Evolutionary conservation across 2,329 filamentous ascomycete species (phyloP), one percentile per base, ranked within the genome.

Genomic region (Colletotrichum sp.): DNA sequence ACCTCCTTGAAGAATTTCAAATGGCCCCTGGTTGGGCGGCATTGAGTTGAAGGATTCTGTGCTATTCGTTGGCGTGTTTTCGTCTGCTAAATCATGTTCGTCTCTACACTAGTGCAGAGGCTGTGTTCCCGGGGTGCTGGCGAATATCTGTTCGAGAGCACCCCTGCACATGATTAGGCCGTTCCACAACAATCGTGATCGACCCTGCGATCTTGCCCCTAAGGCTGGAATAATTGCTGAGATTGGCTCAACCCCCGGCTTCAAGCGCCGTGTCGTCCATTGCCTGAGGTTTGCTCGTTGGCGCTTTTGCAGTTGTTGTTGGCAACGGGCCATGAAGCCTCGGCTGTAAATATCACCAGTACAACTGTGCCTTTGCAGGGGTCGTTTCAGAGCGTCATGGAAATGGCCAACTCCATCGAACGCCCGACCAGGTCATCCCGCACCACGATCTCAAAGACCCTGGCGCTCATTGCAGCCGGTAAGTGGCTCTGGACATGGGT

Each of bases 401-500:
- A 93, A 82, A 26, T 87, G 81, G 3, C 82, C 8, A 87, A 83
- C 32, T 82, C 79, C 8, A 83, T 80, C 6, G 90, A 87, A 4
- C 86, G 84, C 75, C 83, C 82, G 21, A 90, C 87, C 12, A 93
- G 83, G 24, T 86, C 83, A 76, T 93, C 91, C 2, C 91, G 85
- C 24, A 89, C 84, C 1, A 93, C 89, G 15, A 93, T 90, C 75
- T 93, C 90, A 2, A 93, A 85, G 3, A 93, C 91, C 79, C 92
- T 92, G 76, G 89, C 85, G 1, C 91, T 91, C 2, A 93, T 90
- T 0, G 91, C 89, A 0, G 90, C 90, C 1, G 91, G 88, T 1
- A 93, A 82, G 0, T 91, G 91, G 77, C 93, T 92, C 77, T 93
- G 92, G 65, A 92, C 82, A 78, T 93, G 92, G 0, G 92, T 93